Evolutionary conservation across 1,284 basidiomycete species (phyloP).

Genomic region (Sporisorium reilianum): DNA sequence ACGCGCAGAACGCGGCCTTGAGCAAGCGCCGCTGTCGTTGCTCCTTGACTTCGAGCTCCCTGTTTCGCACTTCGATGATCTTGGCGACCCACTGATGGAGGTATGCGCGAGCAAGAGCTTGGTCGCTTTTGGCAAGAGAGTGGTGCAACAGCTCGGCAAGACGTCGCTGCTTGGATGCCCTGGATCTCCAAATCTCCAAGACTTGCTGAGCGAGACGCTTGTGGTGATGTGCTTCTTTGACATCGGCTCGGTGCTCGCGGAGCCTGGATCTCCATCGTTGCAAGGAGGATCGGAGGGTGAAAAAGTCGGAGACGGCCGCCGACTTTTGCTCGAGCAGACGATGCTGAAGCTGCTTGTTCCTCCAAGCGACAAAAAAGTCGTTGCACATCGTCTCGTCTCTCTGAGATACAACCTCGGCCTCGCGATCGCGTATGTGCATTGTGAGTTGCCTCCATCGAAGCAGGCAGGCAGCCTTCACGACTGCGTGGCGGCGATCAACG

Average conservation of each 20-base stretch:
- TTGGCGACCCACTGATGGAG: conserved; percentile 39
- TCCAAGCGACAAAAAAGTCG: conserved; percentile 23
- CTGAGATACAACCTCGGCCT: conserved; percentile 9
- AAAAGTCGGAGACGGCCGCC: conserved; percentile 13
- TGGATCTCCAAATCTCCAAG: conserved; percentile 42
- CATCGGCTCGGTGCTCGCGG: conserved; percentile 18
- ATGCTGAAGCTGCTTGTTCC: conserved; percentile 21
- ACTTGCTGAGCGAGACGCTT: conserved; percentile 24
- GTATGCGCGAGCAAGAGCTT: conserved; percentile 10
- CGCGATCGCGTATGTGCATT: conserved; percentile 4
- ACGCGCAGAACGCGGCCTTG: conserved; percentile 42
- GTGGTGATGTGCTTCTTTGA: conserved; percentile 15
- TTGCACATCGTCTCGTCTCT: conserved; percentile 14
- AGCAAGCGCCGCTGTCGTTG: conserved; percentile 27
- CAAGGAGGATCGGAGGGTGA: conserved; percentile 20
- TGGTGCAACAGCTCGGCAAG: conserved; percentile 15
- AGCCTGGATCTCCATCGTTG: conserved; percentile 25
- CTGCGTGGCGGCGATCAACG: not conserved
- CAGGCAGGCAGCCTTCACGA: conserved; percentile 1
- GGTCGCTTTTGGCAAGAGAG: conserved; percentile 13
- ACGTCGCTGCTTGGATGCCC: conserved; percentile 24
- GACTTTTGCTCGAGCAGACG: conserved; percentile 19
- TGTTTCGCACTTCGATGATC: conserved; percentile 47
- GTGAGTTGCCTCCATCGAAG: conserved; percentile 21
- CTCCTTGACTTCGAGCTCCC: conserved; percentile 43